A percentile compares a stretch with the other conserved stretches of the same genome.
Evolutionary conservation across 2,329 filamentous ascomycete species (phyloP).

Genomic region (Ceratocystis variospora): DNA sequence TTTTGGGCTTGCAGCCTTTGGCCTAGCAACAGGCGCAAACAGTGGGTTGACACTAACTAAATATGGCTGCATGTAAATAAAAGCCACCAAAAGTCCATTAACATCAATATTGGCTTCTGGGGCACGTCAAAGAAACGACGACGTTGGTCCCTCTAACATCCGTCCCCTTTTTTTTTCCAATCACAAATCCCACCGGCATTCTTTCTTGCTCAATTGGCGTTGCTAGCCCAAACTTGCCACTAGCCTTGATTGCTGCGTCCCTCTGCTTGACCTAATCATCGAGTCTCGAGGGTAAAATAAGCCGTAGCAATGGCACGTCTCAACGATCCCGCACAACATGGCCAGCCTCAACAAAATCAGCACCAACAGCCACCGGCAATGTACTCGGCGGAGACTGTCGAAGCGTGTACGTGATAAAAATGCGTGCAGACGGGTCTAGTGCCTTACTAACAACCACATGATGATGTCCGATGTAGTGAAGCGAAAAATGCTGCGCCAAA

Average conservation of each 20-base stretch:
- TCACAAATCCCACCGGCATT: neutral
- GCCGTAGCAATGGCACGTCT: slow-evolving; percentile 58
- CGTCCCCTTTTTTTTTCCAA: neutral
- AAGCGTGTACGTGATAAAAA: slow-evolving; percentile 48
- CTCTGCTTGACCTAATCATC: neutral
- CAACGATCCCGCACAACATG: slow-evolving; percentile 55
- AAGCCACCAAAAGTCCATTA: slow-evolving; percentile 2
- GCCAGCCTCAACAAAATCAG: slow-evolving; percentile 8
- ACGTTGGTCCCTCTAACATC: neutral
- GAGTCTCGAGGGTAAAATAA: slow-evolving; percentile 8
- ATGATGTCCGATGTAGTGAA: slow-evolving; percentile 42
- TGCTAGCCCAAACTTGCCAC: neutral
- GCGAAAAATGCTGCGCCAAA: slow-evolving; percentile 66
- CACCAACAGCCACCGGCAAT: slow-evolving; percentile 10
- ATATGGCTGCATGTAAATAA: slow-evolving; percentile 1
- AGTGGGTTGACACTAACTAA: neutral
- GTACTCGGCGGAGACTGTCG: slow-evolving; percentile 43
- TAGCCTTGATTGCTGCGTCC: neutral
- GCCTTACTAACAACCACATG: slow-evolving; percentile 9
- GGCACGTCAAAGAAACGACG: slow-evolving; percentile 3
- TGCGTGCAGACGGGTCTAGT: neutral
- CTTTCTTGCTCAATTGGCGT: neutral
- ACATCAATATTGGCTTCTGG: neutral
- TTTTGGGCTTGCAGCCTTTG: neutral
- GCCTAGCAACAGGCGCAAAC: slow-evolving; percentile 5